phyloP scores from a whole-genome alignment of 495 filamentous ascomycete genomes.

The Penicillium malachiteum region DNA sequence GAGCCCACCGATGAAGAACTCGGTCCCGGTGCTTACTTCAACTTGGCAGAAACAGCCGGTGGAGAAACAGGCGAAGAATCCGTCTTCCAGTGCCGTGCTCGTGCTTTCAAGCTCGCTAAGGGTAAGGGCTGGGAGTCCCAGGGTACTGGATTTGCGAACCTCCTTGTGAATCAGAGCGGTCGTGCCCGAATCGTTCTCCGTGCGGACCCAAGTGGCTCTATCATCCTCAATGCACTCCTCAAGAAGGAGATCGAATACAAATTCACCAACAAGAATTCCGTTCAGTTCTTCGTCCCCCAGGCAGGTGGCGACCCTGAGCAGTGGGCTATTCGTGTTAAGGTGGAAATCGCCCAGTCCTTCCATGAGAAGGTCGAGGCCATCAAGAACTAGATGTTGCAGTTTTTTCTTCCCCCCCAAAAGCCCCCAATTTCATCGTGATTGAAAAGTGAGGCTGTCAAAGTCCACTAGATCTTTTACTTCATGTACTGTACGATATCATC shows the following conservation, averaged over 20 bases:
- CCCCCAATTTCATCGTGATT: not conserved
- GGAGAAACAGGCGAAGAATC: conserved; percentile 72
- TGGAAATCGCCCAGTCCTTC: conserved; percentile 47
- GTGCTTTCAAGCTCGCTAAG: conserved; percentile 53
- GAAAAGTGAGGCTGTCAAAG: not conserved
- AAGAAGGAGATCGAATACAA: conserved; percentile 59
- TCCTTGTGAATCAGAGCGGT: conserved; percentile 65
- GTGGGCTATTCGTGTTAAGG: conserved; percentile 65
- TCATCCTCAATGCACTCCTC: conserved; percentile 66
- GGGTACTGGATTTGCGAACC: conserved; percentile 63
- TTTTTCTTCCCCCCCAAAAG: not conserved
- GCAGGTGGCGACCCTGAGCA: conserved; percentile 54
- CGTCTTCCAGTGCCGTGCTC: conserved; percentile 61
- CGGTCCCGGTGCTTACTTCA: conserved; percentile 52
- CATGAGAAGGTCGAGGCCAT: conserved; percentile 21
- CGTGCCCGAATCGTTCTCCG: conserved; percentile 64
- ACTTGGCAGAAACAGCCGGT: conserved; percentile 59
- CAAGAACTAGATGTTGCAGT: conserved; percentile 18
- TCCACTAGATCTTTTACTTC: not conserved
- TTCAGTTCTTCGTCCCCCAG: conserved; percentile 55
- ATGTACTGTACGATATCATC: conserved; percentile 4
- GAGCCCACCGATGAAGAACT: conserved; percentile 56
- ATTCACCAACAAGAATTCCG: conserved; percentile 45
- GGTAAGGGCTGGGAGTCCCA: conserved; percentile 52
- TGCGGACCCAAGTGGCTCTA: conserved; percentile 65